Evolutionary conservation across 2,329 filamentous ascomycete species (phyloP), one percentile per base, ranked within the genome.

Genomic region (Macrophomina phaseolina): DNA sequence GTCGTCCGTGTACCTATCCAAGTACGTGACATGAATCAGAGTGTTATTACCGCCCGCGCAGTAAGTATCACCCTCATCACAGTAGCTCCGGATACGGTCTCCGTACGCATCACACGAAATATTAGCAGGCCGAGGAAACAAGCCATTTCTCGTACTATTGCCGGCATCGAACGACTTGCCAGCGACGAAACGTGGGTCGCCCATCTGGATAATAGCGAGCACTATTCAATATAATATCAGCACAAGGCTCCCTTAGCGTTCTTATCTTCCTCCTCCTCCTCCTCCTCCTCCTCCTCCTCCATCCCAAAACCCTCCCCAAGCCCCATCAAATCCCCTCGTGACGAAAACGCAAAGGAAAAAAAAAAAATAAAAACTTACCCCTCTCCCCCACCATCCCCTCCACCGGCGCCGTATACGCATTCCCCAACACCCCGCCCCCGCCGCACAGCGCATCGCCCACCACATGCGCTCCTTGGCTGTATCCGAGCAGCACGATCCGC

Each of bases 381-480:
- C 49, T 40, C n/a, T 55, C 61, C 18, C 61, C 49, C 18, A 64
- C 42, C 4, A 46, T 18, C 61, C n/a, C 45, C 12, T 64, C 61
- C 14, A 64, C 18, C 9, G 61, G 48, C 61, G 46, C 34, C 18
- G 48, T 42, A 8, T 8, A 42, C 48, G 30, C 34, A 14, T 42
- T 42, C 4, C 36, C 48, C 34, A 55, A 14, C n/a, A 52, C 34
- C 5, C 28, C 61, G 2, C 61, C 61, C 11, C 61, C 61, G 2
- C 61, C 61, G 42, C 71, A 72, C 52, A 77, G 60, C 14, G 71
- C 69, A 68, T 77, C 75, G 2, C 72, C 72, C 55, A 76, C 70
- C 30, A 77, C 68, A 58, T 73, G 70, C 2, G 71, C 75, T 2
- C 75, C 75, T 66, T 77, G 75, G 12, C 73, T 76, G 67, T 76